phyloP scores from a whole-genome alignment of 2,329 filamentous ascomycete genomes.

The Cylindrodendrum hubeiense region DNA sequence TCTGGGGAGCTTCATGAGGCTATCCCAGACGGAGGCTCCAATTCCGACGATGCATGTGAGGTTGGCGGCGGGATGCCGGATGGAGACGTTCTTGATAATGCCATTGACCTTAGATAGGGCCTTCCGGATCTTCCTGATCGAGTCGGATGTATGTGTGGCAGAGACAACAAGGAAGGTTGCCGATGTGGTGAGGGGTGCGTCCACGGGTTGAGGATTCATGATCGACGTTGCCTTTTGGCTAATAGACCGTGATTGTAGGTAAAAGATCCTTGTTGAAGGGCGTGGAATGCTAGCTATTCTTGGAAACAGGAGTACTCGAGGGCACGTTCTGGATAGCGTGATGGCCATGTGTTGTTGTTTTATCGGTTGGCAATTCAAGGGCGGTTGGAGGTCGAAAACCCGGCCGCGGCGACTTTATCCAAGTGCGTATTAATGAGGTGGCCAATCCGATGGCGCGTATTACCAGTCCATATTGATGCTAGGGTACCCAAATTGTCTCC shows the following conservation, averaged over 20 bases:
- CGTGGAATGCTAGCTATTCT: background rate
- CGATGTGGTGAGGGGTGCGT: conserved; percentile 63
- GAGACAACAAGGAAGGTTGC: conserved; percentile 67
- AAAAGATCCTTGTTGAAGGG: background rate
- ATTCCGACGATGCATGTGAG: conserved; percentile 68
- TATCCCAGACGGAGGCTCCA: conserved; percentile 64
- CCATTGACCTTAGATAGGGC: conserved; percentile 57
- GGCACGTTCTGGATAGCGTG: background rate
- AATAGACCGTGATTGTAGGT: background rate
- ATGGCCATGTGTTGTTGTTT: background rate
- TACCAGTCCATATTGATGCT: background rate
- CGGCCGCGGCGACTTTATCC: background rate
- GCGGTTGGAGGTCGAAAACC: background rate
- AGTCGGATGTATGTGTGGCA: conserved; percentile 48
- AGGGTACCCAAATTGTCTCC: background rate
- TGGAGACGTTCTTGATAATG: conserved; percentile 65
- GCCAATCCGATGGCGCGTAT: background rate
- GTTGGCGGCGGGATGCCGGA: conserved; percentile 58
- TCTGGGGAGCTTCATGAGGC: conserved; percentile 55
- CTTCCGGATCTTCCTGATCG: conserved; percentile 57
- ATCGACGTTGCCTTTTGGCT: background rate
- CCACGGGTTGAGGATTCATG: conserved; percentile 55
- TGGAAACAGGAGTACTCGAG: background rate
- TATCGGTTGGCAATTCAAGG: background rate
- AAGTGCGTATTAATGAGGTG: background rate